Base-by-base conservation (phyloP, 139 green algal genomes). In the Closterium sp. region DNA sequence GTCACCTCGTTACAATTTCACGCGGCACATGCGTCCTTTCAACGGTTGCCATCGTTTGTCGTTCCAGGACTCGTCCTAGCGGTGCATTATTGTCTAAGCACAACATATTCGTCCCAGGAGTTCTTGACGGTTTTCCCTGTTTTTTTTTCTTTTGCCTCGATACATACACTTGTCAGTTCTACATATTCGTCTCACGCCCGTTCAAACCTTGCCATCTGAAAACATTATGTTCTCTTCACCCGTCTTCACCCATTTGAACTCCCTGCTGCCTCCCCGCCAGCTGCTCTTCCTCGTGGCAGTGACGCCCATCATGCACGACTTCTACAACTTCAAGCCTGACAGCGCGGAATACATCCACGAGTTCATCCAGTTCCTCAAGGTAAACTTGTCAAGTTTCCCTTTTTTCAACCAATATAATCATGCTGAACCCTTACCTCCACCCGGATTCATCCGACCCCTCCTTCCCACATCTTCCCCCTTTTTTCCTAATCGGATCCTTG, bases 291-390 rank as follows among this genome's bases (percentile, higher is more conserved):
- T 94, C 11, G 91, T 42, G 21, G 88, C 91, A 21, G 91, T 91
- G 17, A 94, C 91, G 7, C 91, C 91, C 29, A 86, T 94, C 62
- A 94, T 94, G 91, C 91, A 94, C 9, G 91, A 94, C 70, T 94
- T 94, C 84, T 94, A 94, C 88, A 94, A 94, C 88, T 94, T 88
- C 88, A 90, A 94, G 70, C 91, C 91, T n/a, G 45, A 31, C 24
- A 86, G 31, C 22, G 24, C 31, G 21, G 79, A 93, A 19, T 94
- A 94, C 86, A 92, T 70, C 19, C 88, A 92, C n/a, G 91, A 94
- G 45, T 94, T 94, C 88, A 90, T 94, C 21, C 91, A 91, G 31
- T 94, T 94, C 30, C 88, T 94, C 6, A 94, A 94, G 89, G 91
- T 94, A 42, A 92, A 17, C 31, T 45, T 50, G 0, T 50, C 38